Evolutionary conservation across 768 basidiomycete species (phyloP).

Genomic region (Termitomyces eurrhizus): DNA sequence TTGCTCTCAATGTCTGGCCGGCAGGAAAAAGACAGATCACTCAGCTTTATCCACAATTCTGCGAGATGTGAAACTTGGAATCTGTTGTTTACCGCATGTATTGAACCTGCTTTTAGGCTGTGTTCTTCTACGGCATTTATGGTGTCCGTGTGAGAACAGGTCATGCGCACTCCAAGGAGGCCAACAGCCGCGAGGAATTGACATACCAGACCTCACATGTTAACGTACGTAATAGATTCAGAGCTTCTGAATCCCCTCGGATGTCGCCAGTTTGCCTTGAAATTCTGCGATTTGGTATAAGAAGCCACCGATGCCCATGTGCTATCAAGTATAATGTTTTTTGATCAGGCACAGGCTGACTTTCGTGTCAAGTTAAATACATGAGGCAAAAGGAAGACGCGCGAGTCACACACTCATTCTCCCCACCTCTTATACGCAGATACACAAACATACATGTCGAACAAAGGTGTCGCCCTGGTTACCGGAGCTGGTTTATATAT

Average conservation of each 20-base stretch:
- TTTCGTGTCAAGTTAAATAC: neutral
- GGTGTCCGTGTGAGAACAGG: neutral
- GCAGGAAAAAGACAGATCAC: neutral
- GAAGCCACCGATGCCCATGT: neutral
- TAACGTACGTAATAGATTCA: neutral
- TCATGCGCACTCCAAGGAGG: neutral
- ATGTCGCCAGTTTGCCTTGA: neutral
- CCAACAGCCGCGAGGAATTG: neutral
- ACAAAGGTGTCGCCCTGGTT: slow-evolving; percentile 14
- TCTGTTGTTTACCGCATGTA: too few species aligned
- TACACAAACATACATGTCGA: neutral
- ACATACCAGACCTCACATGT: neutral
- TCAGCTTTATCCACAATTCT: too few species aligned
- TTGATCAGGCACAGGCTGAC: neutral
- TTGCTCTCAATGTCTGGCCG: neutral
- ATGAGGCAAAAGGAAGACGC: neutral
- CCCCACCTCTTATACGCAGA: neutral
- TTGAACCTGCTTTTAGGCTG: too few species aligned
- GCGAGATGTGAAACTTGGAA: too few species aligned
- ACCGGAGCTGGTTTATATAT: slow-evolving; percentile 12
- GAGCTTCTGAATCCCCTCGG: neutral
- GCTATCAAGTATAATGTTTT: neutral
- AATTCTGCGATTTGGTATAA: neutral
- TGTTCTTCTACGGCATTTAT: neutral
- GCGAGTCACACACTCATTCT: neutral